phyloP scores from a whole-genome alignment of 116 monocot species.

The Phalaenopsis hybrid region DNA sequence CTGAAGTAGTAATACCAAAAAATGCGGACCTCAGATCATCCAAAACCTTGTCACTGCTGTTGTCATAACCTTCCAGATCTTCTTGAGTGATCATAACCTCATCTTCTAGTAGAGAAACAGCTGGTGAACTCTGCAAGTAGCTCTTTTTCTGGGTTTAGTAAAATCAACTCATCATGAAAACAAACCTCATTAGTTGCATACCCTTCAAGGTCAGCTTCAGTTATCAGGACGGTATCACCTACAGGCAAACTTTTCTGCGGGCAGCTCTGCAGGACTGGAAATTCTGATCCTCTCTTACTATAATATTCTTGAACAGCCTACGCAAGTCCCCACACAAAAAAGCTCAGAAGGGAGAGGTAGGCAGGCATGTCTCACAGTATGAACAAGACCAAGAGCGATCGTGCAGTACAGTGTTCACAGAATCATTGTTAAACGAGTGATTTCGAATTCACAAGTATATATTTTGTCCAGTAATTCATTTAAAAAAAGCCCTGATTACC shows the following conservation, averaged over 20 bases:
- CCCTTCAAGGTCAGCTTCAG: conserved; percentile 54
- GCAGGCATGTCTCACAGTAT: not conserved
- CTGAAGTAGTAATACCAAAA: not conserved
- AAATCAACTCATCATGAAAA: conserved; percentile 14
- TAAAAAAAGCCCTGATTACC: not conserved
- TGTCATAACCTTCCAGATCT: conserved; percentile 30
- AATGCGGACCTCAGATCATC: too few species aligned
- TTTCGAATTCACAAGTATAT: not conserved
- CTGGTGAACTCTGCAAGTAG: conserved; percentile 6
- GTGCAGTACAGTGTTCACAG: not conserved
- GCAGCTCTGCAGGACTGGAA: conserved; percentile 27
- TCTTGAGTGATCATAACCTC: conserved; percentile 34
- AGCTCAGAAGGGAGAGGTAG: not conserved
- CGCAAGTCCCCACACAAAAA: not conserved
- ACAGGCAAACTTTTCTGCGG: conserved; percentile 14
- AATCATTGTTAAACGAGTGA: not conserved
- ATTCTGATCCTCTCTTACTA: conserved; percentile 32
- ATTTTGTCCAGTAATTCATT: not conserved
- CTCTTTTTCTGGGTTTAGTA: conserved; percentile 9
- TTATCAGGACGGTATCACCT: conserved; percentile 43
- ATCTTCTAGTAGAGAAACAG: conserved; percentile 16
- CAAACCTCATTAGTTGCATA: conserved; percentile 18
- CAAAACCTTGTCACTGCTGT: not conserved
- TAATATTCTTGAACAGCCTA: conserved; percentile 68
- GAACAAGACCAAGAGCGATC: not conserved